Evolutionary conservation across 345 rosid species (phyloP).

Genomic region (Salix purpurea): DNA sequence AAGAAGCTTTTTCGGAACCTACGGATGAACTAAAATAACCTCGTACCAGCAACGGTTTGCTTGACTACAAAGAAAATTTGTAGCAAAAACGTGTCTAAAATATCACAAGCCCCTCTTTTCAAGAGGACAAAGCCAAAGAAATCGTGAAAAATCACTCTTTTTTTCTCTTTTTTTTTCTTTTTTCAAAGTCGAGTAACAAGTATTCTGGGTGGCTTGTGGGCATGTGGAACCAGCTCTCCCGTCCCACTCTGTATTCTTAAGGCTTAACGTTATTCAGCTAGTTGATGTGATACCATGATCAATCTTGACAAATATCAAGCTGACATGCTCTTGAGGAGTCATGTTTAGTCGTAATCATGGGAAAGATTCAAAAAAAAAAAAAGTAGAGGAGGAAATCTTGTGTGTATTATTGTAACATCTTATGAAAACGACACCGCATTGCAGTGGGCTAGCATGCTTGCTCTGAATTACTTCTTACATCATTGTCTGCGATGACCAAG

Average conservation of each 20-base stretch:
- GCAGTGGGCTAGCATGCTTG: not conserved
- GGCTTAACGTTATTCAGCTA: not conserved
- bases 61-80: not conserved
- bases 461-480: not conserved
- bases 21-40: too few relatives aligned
- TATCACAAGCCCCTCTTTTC: not conserved
- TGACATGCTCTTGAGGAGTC: not conserved
- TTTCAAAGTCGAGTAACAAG: not conserved
- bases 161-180: too few relatives aligned
- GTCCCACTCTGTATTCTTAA: not conserved
- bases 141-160: not conserved
- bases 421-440: too few relatives aligned
- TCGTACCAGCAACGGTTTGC: too few relatives aligned
- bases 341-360: not conserved
- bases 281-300: not conserved
- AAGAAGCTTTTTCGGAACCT: not conserved
- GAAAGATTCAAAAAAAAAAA: not conserved
- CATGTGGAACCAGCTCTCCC: not conserved
- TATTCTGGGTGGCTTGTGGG: not conserved
- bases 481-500: not conserved
- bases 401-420: not conserved
- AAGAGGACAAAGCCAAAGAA: not conserved
- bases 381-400: not conserved
- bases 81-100: not conserved
- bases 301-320: not conserved